Conservation (phyloP, 164 flowering plant genomes). For the Berberis thunbergii region DNA sequence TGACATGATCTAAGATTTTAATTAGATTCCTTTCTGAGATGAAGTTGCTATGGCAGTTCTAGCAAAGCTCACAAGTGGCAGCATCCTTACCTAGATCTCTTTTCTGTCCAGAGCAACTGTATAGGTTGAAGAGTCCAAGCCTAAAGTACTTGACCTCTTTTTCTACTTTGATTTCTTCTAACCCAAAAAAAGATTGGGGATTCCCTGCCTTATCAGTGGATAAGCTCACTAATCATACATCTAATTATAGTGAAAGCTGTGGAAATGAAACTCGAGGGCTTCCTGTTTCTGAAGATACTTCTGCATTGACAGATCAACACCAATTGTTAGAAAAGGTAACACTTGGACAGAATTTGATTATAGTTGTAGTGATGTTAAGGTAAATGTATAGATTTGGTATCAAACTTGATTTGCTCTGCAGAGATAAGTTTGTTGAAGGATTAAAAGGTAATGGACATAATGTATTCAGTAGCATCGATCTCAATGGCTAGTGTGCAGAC, state of each 20-base stretch:
- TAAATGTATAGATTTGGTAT: no score
- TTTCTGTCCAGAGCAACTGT: constrained; percentile 51
- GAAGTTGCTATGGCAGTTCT: not conserved
- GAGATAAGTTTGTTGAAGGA: no score
- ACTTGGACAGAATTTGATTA: not conserved
- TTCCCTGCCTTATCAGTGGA: constrained; percentile 51
- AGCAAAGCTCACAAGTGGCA: not conserved
- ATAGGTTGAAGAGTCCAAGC: constrained; percentile 72
- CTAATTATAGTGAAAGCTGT: constrained; percentile 15
- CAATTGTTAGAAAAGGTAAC: constrained; percentile 37
- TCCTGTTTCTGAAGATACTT: constrained; percentile 6
- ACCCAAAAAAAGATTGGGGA: constrained; percentile 94
- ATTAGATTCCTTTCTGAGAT: no score
- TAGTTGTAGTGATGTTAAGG: no score
- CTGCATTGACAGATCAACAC: constrained; percentile 12
- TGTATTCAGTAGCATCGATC: no score
- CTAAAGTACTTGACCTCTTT: constrained; percentile 51
- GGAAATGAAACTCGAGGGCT: constrained; percentile 11
- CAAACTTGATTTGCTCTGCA: no score
- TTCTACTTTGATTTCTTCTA: constrained; percentile 67
- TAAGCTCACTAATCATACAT: not conserved
- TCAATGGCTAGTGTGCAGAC: no score
- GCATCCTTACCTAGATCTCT: not conserved
- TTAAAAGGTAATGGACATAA: no score
- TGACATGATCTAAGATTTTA: no score